Percentiles rank a stretch among this genome's conserved stretches.
These are phyloP conservation scores for Nadsonia fulvescens DNA, from an alignment of 805 yeast genomes.

Conservation along the genomic window DNA sequence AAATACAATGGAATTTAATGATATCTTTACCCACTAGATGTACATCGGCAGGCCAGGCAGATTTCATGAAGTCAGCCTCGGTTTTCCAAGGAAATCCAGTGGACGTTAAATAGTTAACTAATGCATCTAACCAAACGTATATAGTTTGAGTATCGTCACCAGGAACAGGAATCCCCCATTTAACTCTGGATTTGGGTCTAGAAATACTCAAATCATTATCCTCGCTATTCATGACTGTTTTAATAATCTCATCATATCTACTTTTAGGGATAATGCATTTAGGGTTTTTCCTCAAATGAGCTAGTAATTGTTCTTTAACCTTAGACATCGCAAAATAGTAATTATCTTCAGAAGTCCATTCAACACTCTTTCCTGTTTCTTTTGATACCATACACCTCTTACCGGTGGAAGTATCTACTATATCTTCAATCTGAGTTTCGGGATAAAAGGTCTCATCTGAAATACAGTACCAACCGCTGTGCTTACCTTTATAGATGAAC, in stretches of 20 bases:
- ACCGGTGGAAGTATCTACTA: slow-evolving; percentile 16
- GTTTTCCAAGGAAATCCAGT: slow-evolving; percentile 34
- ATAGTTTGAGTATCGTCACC: slow-evolving; percentile 57
- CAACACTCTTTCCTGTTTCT: slow-evolving; percentile 65
- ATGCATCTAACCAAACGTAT: slow-evolving; percentile 95
- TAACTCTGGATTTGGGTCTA: slow-evolving; percentile 55
- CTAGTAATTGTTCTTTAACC: slow-evolving; percentile 38
- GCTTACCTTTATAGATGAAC: slow-evolving; percentile 63
- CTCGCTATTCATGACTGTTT: slow-evolving; percentile 34
- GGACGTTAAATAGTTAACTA: slow-evolving; percentile 66
- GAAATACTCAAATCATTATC: slow-evolving; percentile 70
- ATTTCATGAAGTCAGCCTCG: slow-evolving; percentile 9
- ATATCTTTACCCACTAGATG: slow-evolving; percentile 91
- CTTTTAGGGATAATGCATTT: slow-evolving; percentile 48
- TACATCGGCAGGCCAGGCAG: slow-evolving; percentile 42
- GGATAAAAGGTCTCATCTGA: slow-evolving; percentile 93
- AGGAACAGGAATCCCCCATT: slow-evolving; percentile 90
- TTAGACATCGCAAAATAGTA: slow-evolving; percentile 63
- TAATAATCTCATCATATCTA: slow-evolving; percentile 35
- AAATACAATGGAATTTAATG: slow-evolving; percentile 68
- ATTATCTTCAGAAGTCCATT: slow-evolving; percentile 61
- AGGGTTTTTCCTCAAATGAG: slow-evolving; percentile 29
- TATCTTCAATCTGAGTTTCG: slow-evolving; percentile 41
- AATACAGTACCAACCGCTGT: slow-evolving; percentile 86
- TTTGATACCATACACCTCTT: slow-evolving; percentile 18